These are phyloP conservation scores for Besnoitia besnoiti DNA, from an alignment of 169 alveolate genomes.

Conservation along the genomic window DNA sequence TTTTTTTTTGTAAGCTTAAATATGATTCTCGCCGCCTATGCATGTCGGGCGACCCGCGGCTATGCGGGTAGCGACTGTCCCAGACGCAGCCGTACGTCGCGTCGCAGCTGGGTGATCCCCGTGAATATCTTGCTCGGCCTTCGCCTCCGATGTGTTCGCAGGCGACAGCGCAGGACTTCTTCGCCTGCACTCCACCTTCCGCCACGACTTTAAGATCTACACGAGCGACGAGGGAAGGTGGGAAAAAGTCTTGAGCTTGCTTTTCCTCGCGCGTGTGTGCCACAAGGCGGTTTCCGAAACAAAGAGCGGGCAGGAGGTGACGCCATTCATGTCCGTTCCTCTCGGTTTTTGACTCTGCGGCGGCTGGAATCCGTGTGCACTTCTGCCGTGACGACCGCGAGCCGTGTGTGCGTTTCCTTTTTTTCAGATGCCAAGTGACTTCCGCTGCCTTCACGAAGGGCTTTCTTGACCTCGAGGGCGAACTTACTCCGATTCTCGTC, in stretches of 20 bases:
- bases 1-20: too few species aligned
- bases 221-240: slow-evolving; percentile 98
- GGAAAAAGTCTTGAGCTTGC: slow-evolving; percentile 68
- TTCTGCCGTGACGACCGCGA: neutral
- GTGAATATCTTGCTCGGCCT: too few species aligned
- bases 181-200: slow-evolving; percentile 95
- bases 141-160: neutral
- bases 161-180: slow-evolving; percentile 81
- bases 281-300: neutral
- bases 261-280: neutral
- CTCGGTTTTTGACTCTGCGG: too few species aligned
- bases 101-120: too few species aligned
- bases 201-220: slow-evolving; percentile 98
- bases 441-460: slow-evolving; percentile 99
- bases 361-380: too few species aligned
- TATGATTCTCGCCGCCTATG: too few species aligned
- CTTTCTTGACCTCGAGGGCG: slow-evolving; percentile 95
- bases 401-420: neutral
- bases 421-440: slow-evolving; percentile 91
- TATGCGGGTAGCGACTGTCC: too few species aligned
- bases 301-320: neutral
- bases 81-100: too few species aligned
- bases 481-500: slow-evolving; percentile 95
- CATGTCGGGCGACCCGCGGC: too few species aligned
- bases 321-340: neutral